These are phyloP conservation scores for Gymnopilus junonius DNA, from an alignment of 768 basidiomycete genomes.

Conservation along the genomic window DNA sequence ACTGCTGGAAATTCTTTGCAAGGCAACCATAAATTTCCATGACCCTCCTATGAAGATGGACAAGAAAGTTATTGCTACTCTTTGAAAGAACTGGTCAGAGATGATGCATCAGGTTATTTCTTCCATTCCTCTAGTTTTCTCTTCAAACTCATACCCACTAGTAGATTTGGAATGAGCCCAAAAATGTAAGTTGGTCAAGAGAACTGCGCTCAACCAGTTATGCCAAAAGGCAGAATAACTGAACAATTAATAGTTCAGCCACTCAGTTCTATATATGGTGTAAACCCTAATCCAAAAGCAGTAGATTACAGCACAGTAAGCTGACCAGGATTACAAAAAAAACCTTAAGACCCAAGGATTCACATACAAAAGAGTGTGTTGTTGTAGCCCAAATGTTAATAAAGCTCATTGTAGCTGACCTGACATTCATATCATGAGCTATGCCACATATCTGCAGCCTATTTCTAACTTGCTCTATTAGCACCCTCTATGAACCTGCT, in stretches of 20 bases:
- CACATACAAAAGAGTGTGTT: conserved; percentile 6
- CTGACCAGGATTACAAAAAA: too few species aligned
- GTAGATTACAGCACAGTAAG: too few species aligned
- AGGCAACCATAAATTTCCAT: background rate
- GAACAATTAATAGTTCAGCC: too few species aligned
- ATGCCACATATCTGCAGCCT: background rate
- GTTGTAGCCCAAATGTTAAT: background rate
- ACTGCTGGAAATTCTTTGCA: conserved; percentile 4
- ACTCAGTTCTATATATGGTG: too few species aligned
- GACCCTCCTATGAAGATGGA: conserved; percentile 6
- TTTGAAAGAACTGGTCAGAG: conserved; percentile 3
- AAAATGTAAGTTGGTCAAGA: too few species aligned
- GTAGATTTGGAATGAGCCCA: conserved; percentile 8
- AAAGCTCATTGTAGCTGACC: conserved; percentile 4
- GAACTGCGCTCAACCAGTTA: too few species aligned
- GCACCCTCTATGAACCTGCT: background rate
- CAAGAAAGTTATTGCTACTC: conserved; percentile 3
- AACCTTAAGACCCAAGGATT: conserved; percentile 4
- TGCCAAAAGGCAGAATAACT: too few species aligned
- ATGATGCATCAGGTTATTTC: background rate
- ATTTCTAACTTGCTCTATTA: background rate
- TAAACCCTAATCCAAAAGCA: too few species aligned
- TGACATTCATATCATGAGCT: conserved; percentile 4
- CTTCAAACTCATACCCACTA: background rate
- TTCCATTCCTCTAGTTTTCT: background rate